Percentiles rank a stretch among this genome's conserved stretches.
These are phyloP conservation scores for Pterula multifida DNA, from an alignment of 1,284 basidiomycete species.

Conservation along the genomic window DNA sequence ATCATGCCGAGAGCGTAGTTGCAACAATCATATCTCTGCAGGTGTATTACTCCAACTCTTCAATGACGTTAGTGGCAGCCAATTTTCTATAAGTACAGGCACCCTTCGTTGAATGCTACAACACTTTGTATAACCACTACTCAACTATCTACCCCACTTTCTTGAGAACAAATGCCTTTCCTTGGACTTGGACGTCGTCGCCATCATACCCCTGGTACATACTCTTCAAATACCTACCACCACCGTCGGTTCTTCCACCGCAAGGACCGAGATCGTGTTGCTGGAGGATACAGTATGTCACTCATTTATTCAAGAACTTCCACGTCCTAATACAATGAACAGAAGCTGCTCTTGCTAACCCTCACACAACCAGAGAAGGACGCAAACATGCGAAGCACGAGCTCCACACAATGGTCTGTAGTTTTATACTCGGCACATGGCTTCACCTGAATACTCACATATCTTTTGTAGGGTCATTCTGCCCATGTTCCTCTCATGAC, in stretches of 20 bases:
- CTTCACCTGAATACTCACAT: background rate
- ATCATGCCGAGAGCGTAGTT: no score
- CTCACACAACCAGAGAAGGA: conserved; percentile 30
- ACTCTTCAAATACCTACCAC: conserved; percentile 12
- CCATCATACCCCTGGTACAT: conserved; percentile 6
- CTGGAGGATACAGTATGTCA: conserved; percentile 34
- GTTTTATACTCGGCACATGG: background rate
- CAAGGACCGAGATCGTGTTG: conserved; percentile 31
- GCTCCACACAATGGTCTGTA: conserved; percentile 31
- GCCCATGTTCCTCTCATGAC: conserved; percentile 39
- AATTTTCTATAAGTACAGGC: background rate
- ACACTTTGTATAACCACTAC: background rate
- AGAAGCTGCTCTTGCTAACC: conserved; percentile 36
- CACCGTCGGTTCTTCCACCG: conserved; percentile 22
- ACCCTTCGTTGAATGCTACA: background rate
- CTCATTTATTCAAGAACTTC: no score
- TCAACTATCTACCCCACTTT: background rate
- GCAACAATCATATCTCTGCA: no score
- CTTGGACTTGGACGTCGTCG: background rate
- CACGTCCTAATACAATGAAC: conserved; percentile 1
- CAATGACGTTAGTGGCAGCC: background rate
- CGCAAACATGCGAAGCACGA: conserved; percentile 34
- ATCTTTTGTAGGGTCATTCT: conserved; percentile 24
- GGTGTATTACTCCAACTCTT: background rate
- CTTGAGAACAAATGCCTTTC: no score